phyloP scores from a whole-genome alignment of 148 eudicot species.

The Chenopodium berlandieri region DNA sequence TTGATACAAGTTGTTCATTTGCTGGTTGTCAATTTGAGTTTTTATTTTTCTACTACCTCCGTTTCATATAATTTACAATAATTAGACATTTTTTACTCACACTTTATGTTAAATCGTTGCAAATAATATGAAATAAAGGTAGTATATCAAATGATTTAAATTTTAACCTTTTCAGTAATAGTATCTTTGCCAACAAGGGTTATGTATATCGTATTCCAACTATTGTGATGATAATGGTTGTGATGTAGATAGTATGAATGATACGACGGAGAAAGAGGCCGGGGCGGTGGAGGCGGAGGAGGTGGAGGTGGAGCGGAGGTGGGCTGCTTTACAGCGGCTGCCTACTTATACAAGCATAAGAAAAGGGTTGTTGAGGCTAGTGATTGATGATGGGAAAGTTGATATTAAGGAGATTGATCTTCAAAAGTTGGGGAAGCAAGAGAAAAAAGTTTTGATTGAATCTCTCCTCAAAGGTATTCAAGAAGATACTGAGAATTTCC shows the following conservation, averaged over 20 bases:
- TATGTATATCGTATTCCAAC: no score
- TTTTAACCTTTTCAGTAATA: no score
- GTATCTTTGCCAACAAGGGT: no score
- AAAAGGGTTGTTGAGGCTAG: background rate
- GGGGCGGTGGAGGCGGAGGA: background rate
- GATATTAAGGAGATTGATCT: background rate
- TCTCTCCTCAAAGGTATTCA: constrained; percentile 13
- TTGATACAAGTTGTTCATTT: no score
- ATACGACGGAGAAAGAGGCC: background rate
- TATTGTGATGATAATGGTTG: no score
- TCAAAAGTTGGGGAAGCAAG: background rate
- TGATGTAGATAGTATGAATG: background rate
- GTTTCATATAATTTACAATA: no score
- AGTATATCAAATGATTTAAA: no score
- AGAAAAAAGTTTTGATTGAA: background rate
- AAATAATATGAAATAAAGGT: no score
- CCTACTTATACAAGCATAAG: background rate
- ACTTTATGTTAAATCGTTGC: no score
- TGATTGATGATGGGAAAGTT: background rate
- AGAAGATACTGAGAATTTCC: constrained; percentile 24
- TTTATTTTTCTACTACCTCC: no score
- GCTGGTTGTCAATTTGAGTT: no score
- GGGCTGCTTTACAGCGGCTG: constrained; percentile 2
- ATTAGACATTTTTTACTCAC: no score
- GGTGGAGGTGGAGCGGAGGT: background rate